phyloP scores from a whole-genome alignment of 495 filamentous ascomycete genomes.

The Penicillium desertorum region DNA sequence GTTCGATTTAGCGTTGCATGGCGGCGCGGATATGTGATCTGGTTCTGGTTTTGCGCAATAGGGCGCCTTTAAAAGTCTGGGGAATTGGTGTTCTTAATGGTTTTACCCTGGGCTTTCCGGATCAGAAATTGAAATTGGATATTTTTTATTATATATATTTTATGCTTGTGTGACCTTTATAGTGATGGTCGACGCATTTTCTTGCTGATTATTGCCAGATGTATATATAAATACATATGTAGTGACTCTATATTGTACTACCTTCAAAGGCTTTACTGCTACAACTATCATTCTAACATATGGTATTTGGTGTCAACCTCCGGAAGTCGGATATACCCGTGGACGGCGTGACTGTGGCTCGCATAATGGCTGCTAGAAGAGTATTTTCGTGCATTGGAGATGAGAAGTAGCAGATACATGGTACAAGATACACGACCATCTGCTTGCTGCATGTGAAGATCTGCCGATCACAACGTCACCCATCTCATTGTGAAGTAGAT shows the following conservation, averaged over 20 bases:
- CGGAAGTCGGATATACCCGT: neutral
- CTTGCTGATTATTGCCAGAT: neutral
- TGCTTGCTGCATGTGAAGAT: slow-evolving; percentile 4
- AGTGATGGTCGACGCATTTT: neutral
- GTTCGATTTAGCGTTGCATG: slow-evolving; percentile 17
- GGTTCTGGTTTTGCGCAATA: neutral
- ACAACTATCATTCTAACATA: neutral
- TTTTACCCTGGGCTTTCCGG: neutral
- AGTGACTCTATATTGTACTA: neutral
- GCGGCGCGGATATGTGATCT: slow-evolving; percentile 11
- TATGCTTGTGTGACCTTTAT: neutral
- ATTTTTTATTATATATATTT: neutral
- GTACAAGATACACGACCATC: neutral
- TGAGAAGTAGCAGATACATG: neutral
- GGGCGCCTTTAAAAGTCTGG: slow-evolving; percentile 14
- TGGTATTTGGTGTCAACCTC: neutral
- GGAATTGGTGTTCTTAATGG: slow-evolving; percentile 6
- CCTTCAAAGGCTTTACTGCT: neutral
- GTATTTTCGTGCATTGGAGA: neutral
- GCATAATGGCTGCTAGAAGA: neutral
- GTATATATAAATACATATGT: neutral
- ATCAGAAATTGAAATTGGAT: neutral
- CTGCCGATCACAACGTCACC: slow-evolving; percentile 24
- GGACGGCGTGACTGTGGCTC: neutral
- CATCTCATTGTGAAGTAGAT: neutral